Percentiles rank a stretch among this genome's conserved stretches.
These are phyloP conservation scores for Pascua sp. DNA, from an alignment of 1,284 basidiomycete species.

Conservation along the genomic window DNA sequence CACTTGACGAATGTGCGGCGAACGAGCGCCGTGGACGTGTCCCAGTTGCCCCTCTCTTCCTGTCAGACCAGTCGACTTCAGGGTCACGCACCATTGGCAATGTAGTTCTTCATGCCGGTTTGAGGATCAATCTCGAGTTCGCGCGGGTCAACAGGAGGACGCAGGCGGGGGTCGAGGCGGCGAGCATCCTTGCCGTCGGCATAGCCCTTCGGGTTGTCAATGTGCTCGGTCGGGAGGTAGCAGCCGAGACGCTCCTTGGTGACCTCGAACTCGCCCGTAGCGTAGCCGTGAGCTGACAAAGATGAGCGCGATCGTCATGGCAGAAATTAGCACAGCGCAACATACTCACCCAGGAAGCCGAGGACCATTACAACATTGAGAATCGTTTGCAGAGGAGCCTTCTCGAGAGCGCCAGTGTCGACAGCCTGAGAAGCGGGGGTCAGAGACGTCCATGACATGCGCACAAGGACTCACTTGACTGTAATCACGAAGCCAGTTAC, in stretches of 20 bases:
- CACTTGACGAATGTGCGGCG: constrained; percentile 71
- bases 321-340: not conserved
- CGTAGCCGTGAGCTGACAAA: constrained; percentile 19
- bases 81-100: constrained; percentile 66
- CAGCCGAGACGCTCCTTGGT: constrained; percentile 79
- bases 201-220: constrained; percentile 78
- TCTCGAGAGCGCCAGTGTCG: constrained; percentile 75
- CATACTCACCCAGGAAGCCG: constrained; percentile 56
- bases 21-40: constrained; percentile 80
- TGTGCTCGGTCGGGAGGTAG: constrained; percentile 85
- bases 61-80: constrained; percentile 4
- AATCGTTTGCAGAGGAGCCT: constrained; percentile 67
- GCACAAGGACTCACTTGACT: constrained; percentile 41
- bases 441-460: not conserved
- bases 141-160: constrained; percentile 68
- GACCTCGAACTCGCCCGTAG: constrained; percentile 74
- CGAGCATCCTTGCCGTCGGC: constrained; percentile 80
- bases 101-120: constrained; percentile 95
- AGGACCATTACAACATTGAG: constrained; percentile 85
- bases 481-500: constrained; percentile 70
- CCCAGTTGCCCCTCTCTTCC: constrained; percentile 69
- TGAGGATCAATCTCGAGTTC: constrained; percentile 82
- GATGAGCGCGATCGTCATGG: not conserved
- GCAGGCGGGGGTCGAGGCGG: constrained; percentile 68
- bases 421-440: constrained; percentile 58